Evolutionary conservation across 2,329 filamentous ascomycete species (phyloP), one percentile per base, ranked within the genome.

Genomic region (Calonectria hongkongensis): DNA sequence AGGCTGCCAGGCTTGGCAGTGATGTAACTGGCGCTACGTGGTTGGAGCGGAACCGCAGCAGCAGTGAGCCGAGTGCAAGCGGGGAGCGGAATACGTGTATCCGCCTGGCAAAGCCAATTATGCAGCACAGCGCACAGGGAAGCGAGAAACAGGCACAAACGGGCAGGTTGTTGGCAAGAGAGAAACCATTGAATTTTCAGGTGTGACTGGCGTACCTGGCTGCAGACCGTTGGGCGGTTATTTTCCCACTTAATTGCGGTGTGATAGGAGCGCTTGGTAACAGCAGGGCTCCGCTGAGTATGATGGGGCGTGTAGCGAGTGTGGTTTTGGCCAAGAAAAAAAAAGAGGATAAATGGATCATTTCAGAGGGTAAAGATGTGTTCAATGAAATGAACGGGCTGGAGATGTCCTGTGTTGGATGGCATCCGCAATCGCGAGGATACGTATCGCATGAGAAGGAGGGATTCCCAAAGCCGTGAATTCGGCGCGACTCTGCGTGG

Each of bases 201-300:
- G 15, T 16, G 62, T 60, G 28, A 36, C 43, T 45, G 39, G 51
- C 30, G 28, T 41, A 47, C 33, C 48, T 66, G 36, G 62, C 54
- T 43, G 64, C 33, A 51, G 64, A 39, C n/a, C 39, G 69, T 56
- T 67, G 54, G 54, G 27, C 30, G 47, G 30, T 63, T 50, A 25
- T 62, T 67, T 51, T 63, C 43, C 45, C 18, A 33, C 54, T 41
- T 25, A 66, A 56, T 66, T 71, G 69, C 69, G 63, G 63, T 71
- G 69, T 71, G 63, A 45, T 15, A 36, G 60, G 58, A 43, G 13
- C 33, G 33, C 30, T 39, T 60, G 13, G n/a, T 25, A 41, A 9
- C 58, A 47, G 16, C 58, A 47, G 41, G 56, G 41, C 16, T 54
- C 21, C 27, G 58, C 41, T 21, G 28, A 63, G 45, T n/a, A 30